These are phyloP conservation scores for Fistulinella prunicolor DNA, from an alignment of 768 basidiomycete genomes.

Conservation along the genomic window DNA sequence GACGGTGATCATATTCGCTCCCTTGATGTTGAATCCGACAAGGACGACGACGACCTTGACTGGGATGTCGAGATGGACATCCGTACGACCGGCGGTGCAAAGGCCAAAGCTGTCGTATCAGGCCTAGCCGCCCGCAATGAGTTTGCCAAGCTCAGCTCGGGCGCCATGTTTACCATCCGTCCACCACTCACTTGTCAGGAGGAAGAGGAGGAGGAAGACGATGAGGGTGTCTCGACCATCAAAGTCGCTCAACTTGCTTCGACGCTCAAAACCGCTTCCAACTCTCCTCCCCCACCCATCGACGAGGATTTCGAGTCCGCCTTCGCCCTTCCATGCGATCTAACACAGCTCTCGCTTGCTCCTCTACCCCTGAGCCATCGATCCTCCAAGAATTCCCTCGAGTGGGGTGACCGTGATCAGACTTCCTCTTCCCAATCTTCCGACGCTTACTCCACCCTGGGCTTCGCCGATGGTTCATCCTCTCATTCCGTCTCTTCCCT, in stretches of 20 bases:
- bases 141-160: conserved; percentile 30
- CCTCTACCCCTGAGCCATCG: conserved; percentile 74
- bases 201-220: conserved; percentile 63
- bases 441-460: conserved; percentile 77
- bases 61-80: conserved; percentile 81
- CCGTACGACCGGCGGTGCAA: conserved; percentile 53
- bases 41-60: conserved; percentile 66
- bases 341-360: conserved; percentile 79
- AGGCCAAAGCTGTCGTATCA: conserved; percentile 38
- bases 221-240: conserved; percentile 82
- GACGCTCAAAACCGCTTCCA: conserved; percentile 33
- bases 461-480: conserved; percentile 70
- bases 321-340: conserved; percentile 75
- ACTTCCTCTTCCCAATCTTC: conserved; percentile 86
- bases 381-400: conserved; percentile 78
- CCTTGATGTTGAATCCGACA: conserved; percentile 56
- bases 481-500: conserved; percentile 66
- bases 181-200: conserved; percentile 53
- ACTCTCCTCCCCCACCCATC: conserved; percentile 39
- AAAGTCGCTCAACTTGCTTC: conserved; percentile 57
- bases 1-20: conserved; percentile 69
- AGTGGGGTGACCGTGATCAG: conserved; percentile 84
- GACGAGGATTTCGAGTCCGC: conserved; percentile 81
- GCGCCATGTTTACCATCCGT: conserved; percentile 51
- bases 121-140: conserved; percentile 41